These are phyloP conservation scores for Balansia obtecta DNA, from an alignment of 2,329 filamentous ascomycete species.

Conservation along the genomic window DNA sequence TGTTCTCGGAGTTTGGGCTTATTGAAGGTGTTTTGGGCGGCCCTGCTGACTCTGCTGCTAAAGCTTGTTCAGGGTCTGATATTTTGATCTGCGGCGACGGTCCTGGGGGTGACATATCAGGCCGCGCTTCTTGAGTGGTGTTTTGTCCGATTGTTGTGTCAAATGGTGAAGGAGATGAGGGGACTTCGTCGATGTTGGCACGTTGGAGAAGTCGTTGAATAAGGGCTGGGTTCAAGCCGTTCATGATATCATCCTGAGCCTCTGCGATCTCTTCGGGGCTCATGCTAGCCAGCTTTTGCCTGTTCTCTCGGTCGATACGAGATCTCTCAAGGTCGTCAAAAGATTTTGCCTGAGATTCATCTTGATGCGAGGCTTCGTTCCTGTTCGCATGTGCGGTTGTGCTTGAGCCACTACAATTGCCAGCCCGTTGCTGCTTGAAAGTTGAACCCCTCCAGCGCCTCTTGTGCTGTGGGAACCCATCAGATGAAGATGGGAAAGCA, in stretches of 20 bases:
- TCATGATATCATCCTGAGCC: slow-evolving; percentile 69
- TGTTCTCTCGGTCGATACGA: slow-evolving; percentile 76
- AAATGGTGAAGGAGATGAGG: slow-evolving; percentile 28
- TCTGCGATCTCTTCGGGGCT: slow-evolving; percentile 67
- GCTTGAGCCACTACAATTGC: slow-evolving; percentile 6
- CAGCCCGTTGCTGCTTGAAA: slow-evolving; percentile 53
- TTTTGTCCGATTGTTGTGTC: slow-evolving; percentile 14
- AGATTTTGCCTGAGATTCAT: slow-evolving; percentile 5
- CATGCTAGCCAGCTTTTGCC: slow-evolving; percentile 62
- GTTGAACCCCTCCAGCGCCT: slow-evolving; percentile 61
- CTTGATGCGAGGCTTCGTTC: not conserved
- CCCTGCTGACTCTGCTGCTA: not conserved
- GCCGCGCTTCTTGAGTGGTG: not conserved
- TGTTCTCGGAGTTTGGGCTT: not conserved
- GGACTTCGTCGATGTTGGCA: slow-evolving; percentile 58
- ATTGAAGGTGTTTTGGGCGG: not conserved
- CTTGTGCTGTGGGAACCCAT: slow-evolving; percentile 83
- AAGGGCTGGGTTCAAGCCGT: slow-evolving; percentile 60
- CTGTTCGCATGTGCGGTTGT: not conserved
- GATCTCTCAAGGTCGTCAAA: slow-evolving; percentile 47
- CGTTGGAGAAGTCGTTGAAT: slow-evolving; percentile 65
- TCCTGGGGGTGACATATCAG: not conserved
- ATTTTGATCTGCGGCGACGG: not conserved
- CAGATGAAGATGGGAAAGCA: slow-evolving; percentile 29
- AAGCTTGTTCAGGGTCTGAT: not conserved